Evolutionary conservation across 176 grass and related monocot genomes (phyloP).

Genomic region (Aegilops speltoides): DNA sequence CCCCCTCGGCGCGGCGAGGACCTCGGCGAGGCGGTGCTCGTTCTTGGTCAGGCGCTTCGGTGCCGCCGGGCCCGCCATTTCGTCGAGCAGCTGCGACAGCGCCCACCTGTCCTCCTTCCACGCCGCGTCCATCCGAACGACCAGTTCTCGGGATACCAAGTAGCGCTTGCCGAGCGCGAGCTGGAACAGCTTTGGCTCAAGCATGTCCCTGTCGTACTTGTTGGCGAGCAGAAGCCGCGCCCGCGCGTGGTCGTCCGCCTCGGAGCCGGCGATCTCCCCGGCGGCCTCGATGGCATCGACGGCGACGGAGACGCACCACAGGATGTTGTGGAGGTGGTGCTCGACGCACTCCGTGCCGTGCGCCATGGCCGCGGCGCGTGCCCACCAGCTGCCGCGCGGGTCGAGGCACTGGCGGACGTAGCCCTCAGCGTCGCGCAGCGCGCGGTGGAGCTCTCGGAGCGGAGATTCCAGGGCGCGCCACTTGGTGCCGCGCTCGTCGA

Average conservation of each 20-base stretch:
- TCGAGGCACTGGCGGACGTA: conserved; percentile 72
- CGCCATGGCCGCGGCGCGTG: conserved; percentile 47
- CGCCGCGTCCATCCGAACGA: conserved; percentile 53
- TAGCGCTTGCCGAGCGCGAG: conserved; percentile 59
- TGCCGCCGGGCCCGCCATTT: conserved; percentile 43
- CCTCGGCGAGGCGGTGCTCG: conserved; percentile 62
- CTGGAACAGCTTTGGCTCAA: conserved; percentile 71
- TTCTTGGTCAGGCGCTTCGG: conserved; percentile 48
- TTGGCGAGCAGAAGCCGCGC: conserved; percentile 45
- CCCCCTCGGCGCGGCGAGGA: conserved; percentile 56
- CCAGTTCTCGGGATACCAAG: conserved; percentile 45
- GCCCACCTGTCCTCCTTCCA: conserved; percentile 90
- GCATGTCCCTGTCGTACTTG: conserved; percentile 73
- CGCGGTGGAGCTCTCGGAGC: conserved; percentile 76
- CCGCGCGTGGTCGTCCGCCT: conserved; percentile 48
- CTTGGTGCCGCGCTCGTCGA: conserved; percentile 79
- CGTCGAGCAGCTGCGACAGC: conserved; percentile 63
- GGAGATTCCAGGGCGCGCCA: conserved; percentile 68
- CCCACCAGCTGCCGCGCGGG: conserved; percentile 73
- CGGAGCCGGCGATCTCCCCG: conserved; percentile 53
- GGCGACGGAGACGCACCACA: conserved; percentile 80
- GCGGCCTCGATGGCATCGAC: conserved; percentile 72
- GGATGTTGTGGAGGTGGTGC: conserved; percentile 61
- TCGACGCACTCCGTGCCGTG: conserved; percentile 75
- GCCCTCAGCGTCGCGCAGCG: conserved; percentile 69